Base-by-base conservation (phyloP, 352 stramenopile genomes). In the Globisporangium heterothallicum region DNA sequence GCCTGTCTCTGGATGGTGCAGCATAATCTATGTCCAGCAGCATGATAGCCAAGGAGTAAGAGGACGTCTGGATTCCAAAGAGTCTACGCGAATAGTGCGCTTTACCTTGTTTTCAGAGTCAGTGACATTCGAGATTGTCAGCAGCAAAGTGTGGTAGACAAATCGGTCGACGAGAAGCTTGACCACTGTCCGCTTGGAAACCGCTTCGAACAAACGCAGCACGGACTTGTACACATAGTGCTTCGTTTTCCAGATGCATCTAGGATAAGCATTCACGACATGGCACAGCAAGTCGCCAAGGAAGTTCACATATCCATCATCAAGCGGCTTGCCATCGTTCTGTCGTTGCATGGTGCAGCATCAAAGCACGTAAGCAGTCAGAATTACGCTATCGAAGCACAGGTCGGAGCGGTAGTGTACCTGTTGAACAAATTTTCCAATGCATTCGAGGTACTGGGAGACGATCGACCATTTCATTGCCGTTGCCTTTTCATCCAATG, bases 1-100 rank as follows among this genome's bases (percentile, higher is more conserved):
- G 22, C 83, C 83, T 6, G 83, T 92, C 26, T 92, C 80, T 1
- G 80, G 83, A 42, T 94, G 79, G 56, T 88, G 90, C 1, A 93
- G 53, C 35, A 72, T 58, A 13, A 72, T 34, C 74, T 86, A 30
- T 6, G 42, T 32, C 6, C 21, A 44, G 32, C 14, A 8, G 12
- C n/a, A 38, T n/a, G n/a, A 16, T 38, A 18, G 35, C 1, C 24
- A 47, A 50, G 22, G 7, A 32, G 27, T 38, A 13, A 53, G 26
- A 49, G 18, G 27, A 38, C 9, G 24, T 0, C 44, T 16, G 7
- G 27, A 14, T 7, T 8, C 3, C 6, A 22, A 41, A n/a, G n/a
- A n/a, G n/a, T 14, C 8, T 14, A 4, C 18, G 29, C 13, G 21
- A 5, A 7, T 0, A 24, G 2, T 16, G 21, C 0, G 30, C 27